These are phyloP conservation scores for Lepidium aucheri DNA, from an alignment of 345 rosid species.

Conservation along the genomic window DNA sequence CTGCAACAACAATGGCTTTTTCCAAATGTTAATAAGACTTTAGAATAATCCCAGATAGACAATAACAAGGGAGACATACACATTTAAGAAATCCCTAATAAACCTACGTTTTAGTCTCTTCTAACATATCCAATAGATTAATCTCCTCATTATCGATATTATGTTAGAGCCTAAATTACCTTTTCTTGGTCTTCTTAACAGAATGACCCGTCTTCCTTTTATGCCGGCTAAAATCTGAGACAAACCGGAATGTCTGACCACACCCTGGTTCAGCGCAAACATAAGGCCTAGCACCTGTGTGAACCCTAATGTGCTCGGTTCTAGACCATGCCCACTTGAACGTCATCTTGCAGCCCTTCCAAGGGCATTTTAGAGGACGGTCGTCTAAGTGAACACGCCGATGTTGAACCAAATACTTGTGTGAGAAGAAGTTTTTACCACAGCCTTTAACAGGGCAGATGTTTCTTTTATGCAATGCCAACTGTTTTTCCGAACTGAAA, in stretches of 20 bases:
- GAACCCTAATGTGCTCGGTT: conserved; percentile 92
- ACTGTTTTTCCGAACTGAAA: conserved; percentile 61
- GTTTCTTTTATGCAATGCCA: conserved; percentile 66
- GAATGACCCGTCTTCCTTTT: conserved; percentile 94
- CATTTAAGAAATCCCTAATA: too few species aligned
- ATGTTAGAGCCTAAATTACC: conserved; percentile 13
- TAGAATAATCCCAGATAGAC: not conserved
- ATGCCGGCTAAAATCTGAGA: conserved; percentile 93
- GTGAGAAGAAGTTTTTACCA: conserved; percentile 90
- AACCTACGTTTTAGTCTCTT: too few species aligned
- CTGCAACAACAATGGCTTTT: conserved; percentile 2
- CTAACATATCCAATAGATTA: conserved; percentile 14
- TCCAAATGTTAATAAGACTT: not conserved
- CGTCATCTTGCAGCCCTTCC: conserved; percentile 98
- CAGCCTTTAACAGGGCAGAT: conserved; percentile 88
- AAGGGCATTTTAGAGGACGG: conserved; percentile 97
- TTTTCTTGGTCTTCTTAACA: conserved; percentile 49
- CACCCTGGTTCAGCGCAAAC: conserved; percentile 74
- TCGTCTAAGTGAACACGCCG: conserved; percentile 78
- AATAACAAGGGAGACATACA: not conserved
- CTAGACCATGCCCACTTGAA: conserved; percentile 99
- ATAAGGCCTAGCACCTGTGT: conserved; percentile 95
- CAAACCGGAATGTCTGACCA: conserved; percentile 89
- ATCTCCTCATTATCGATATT: conserved; percentile 28
- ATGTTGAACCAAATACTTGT: conserved; percentile 94